Evolutionary conservation across 2,329 filamentous ascomycete species (phyloP), one percentile per base, ranked within the genome.

Genomic region (Aschersonia sp.): DNA sequence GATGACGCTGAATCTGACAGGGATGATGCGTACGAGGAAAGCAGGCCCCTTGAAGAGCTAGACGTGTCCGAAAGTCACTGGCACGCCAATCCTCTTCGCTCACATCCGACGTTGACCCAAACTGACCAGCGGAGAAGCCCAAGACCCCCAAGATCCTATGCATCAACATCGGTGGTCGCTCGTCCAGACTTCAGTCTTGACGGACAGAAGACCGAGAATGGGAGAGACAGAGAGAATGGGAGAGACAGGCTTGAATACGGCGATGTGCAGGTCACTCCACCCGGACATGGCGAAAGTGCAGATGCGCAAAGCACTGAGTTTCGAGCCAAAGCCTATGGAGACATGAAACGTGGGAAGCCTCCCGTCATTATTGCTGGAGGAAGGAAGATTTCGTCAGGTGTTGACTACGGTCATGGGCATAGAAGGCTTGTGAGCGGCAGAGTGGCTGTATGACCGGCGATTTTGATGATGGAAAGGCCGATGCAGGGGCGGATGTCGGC

Each of bases 341-440:
- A 75, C 45, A 64, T 81, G 44, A 72, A 69, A 55, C 57, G 71
- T 3, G 71, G 64, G 1, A 76, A 74, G 5, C 73, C 75, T 31
- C 78, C 77, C 0, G 58, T 78, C 10, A 68, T 77, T 53, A 58
- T 80, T 9, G 73, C 71, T 10, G 59, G 56, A 29, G 63, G 60
- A 30, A 66, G 77, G 44, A 77, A 81, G 58, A 68, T 80, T 4
- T 79, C 75, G 9, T 75, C 74, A 4, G 78, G 78, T 1, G 78
- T 75, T 50, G 78, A 82, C 56, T 75, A 70, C 48, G 51, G 55
- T 30, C 57, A 58, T 1, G 67, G 67, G 47, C 66, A 64, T 20
- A 67, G 74, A 44, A 67, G 82, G 44, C 79, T 83, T 51, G 82
- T 86, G 2, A 88, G 83, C 58, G 85, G 84, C 1, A 86, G 84